Percentiles rank a stretch among this genome's conserved stretches.
These are phyloP conservation scores for Pisolithus marmoratus DNA, from an alignment of 768 basidiomycete genomes.

Conservation along the genomic window DNA sequence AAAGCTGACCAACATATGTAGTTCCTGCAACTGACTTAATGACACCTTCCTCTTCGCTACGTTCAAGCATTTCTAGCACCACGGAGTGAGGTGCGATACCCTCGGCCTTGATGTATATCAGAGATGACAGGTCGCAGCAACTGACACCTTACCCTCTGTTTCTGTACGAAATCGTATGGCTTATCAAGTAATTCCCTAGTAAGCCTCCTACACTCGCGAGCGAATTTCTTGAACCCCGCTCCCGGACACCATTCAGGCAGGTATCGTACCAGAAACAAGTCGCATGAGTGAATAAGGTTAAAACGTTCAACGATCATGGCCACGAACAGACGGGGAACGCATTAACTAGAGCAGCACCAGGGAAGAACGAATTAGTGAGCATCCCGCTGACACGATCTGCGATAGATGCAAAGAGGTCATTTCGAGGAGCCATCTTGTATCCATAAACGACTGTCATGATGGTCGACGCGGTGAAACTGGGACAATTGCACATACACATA, in stretches of 20 bases:
- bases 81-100: slow-evolving; percentile 16
- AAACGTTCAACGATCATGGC: not conserved
- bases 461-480: slow-evolving; percentile 25
- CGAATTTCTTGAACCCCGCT: slow-evolving; percentile 21
- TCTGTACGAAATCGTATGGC: slow-evolving; percentile 14
- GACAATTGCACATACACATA: not conserved
- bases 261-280: slow-evolving; percentile 13
- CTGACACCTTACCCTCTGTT: slow-evolving; percentile 7
- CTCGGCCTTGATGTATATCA: not conserved
- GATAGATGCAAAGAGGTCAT: slow-evolving; percentile 28
- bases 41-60: slow-evolving; percentile 18
- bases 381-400: slow-evolving; percentile 26
- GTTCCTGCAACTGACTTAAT: slow-evolving; percentile 28
- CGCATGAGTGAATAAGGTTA: not conserved
- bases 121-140: not conserved
- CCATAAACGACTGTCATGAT: slow-evolving; percentile 31
- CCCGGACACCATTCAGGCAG: slow-evolving; percentile 29
- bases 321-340: slow-evolving; percentile 25
- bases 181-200: slow-evolving; percentile 14
- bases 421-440: slow-evolving; percentile 25
- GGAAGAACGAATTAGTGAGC: slow-evolving; percentile 22
- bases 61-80: slow-evolving; percentile 18
- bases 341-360: slow-evolving; percentile 29
- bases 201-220: slow-evolving; percentile 10
- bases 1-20: slow-evolving; percentile 24